Conservation (phyloP, 2,329 filamentous ascomycete species). For the Davidsoniella eucalypti region DNA sequence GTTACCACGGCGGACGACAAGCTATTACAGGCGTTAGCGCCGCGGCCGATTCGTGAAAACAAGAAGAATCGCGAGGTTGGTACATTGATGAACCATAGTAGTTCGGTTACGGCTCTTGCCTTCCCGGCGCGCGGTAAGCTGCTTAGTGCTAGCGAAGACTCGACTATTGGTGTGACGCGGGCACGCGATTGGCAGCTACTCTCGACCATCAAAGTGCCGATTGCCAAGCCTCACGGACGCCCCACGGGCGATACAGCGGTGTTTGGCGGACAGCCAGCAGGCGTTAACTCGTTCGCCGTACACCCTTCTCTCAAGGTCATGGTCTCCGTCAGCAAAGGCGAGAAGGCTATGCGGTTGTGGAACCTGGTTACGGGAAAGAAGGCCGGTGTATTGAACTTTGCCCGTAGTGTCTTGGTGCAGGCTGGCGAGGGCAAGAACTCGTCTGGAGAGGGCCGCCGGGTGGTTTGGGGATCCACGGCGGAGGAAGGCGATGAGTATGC, state of each 20-base stretch:
- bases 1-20: slow-evolving; percentile 22
- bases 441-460: slow-evolving; percentile 65
- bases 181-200: slow-evolving; percentile 81
- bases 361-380: slow-evolving; percentile 94
- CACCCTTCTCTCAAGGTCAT: slow-evolving; percentile 95
- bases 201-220: slow-evolving; percentile 75
- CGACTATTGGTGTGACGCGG: slow-evolving; percentile 72
- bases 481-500: slow-evolving; percentile 68
- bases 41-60: slow-evolving; percentile 66
- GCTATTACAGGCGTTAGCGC: slow-evolving; percentile 49
- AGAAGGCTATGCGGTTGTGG: slow-evolving; percentile 86
- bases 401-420: slow-evolving; percentile 51
- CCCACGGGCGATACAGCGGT: slow-evolving; percentile 83
- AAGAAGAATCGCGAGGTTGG: slow-evolving; percentile 77
- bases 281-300: slow-evolving; percentile 86
- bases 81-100: slow-evolving; percentile 69
- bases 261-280: slow-evolving; percentile 63
- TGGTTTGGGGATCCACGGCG: slow-evolving; percentile 60
- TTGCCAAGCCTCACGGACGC: slow-evolving; percentile 61
- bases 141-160: slow-evolving; percentile 77
- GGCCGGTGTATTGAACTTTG: slow-evolving; percentile 80
- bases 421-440: slow-evolving; percentile 62
- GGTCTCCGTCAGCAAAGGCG: slow-evolving; percentile 79
- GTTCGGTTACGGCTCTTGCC: slow-evolving; percentile 59
- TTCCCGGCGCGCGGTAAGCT: slow-evolving; percentile 83